Base-by-base conservation (phyloP, 2,329 filamentous ascomycete genomes). In the Lasiodiplodia theobromae region DNA sequence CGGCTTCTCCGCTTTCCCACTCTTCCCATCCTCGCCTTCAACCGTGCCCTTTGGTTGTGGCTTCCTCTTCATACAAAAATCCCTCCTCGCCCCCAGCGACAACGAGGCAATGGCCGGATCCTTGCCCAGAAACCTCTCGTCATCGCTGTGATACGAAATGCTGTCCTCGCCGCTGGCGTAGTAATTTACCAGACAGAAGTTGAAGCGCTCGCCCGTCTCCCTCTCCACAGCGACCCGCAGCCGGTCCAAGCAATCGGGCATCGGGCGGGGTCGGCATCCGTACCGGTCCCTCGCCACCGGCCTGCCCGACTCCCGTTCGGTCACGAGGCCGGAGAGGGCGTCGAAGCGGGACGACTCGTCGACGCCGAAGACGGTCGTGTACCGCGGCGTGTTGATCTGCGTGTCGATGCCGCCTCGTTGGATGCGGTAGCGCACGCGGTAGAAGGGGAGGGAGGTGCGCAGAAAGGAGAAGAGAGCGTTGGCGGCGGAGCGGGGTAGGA, bases 111-210 rank as follows among this genome's bases (percentile, higher is more conserved):
- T 94, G 10, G 88, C 86, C 0, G 92, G 92, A 21, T 90, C 81
- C 0, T 80, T 71, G 0, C 92, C 92, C 0, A 95, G 84, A 72
- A 95, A 96, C 6, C 87, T 84, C 81, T 95, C 92, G 74, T 95
- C 92, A 72, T 95, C 92, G 60, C 89, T 92, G 78, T 95, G 92
- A 74, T 91, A 95, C 12, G 89, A 87, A 60, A 95, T 95, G 72
- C 90, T 92, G 77, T 95, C 92, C 6, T 87, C 82, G 0, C 92
- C 92, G 3, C 86, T 87, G n/a, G 90, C 89, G 75, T 95, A 95
- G 80, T 95, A 95, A 75, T 95, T 95, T 4, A 95, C 91, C 1
- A 95, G 84, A 69, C 89, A 92, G 76, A 94, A 93, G 76, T 95
- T 95, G 80, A 91, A 95, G 0, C 75, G 84, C 73, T 87, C 87